Conservation (phyloP, 306 rosid species). For the Abrus precatorius region DNA sequence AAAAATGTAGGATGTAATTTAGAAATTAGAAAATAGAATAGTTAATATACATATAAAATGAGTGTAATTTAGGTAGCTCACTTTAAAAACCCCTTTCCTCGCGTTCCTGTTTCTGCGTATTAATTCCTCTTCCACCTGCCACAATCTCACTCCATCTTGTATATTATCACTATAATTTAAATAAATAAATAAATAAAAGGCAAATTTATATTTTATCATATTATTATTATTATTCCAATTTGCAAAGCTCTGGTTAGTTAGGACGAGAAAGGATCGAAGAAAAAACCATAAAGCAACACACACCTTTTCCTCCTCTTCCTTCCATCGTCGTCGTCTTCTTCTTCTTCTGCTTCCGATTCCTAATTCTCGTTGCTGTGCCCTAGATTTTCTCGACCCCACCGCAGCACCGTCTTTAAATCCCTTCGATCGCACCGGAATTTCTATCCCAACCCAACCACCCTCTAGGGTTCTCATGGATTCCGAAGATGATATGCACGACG, state of each 20-base stretch:
- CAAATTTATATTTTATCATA: neutral
- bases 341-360: neutral
- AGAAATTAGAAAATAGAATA: too few relatives aligned
- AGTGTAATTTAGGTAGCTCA: neutral
- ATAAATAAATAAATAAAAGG: neutral
- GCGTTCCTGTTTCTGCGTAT: neutral
- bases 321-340: neutral
- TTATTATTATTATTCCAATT: slow-evolving; percentile 9
- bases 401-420: neutral
- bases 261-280: slow-evolving; percentile 37
- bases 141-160: neutral
- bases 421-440: slow-evolving; percentile 29
- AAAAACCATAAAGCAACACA: slow-evolving; percentile 36
- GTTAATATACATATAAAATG: too few relatives aligned
- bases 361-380: slow-evolving; percentile 41
- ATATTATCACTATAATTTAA: neutral
- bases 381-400: slow-evolving; percentile 44
- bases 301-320: neutral
- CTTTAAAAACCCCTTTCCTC: neutral
- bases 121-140: slow-evolving; percentile 11
- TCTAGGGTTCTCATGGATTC: slow-evolving; percentile 58
- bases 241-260: slow-evolving; percentile 27
- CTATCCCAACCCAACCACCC: neutral
- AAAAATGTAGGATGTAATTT: neutral
- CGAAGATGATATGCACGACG: slow-evolving; percentile 74